These are phyloP conservation scores for Geotrichum macrosporum DNA, from an alignment of 1,139 yeast genomes.

Conservation along the genomic window DNA sequence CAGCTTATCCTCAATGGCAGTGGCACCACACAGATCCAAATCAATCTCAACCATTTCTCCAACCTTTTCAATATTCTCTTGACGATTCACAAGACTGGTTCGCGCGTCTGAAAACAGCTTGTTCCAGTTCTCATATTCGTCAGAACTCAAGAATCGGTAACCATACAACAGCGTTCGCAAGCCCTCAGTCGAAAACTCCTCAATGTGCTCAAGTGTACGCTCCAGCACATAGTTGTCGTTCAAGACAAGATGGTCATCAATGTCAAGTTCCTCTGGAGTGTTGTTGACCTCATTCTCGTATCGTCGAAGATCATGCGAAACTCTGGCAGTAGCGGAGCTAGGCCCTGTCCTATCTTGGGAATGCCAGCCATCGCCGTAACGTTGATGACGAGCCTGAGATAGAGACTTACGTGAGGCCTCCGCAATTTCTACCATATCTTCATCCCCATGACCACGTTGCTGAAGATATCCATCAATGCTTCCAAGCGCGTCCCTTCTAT, in stretches of 20 bases:
- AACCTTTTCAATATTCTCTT: constrained; percentile 59
- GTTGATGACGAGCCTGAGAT: constrained; percentile 50
- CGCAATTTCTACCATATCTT: constrained; percentile 58
- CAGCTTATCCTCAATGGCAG: constrained; percentile 94
- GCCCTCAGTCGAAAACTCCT: constrained; percentile 93
- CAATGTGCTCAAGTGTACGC: constrained; percentile 81
- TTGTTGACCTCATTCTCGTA: constrained; percentile 14
- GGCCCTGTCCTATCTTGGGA: constrained; percentile 18
- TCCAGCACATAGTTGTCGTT: constrained; percentile 79
- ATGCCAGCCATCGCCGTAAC: constrained; percentile 53
- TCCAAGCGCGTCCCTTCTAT: constrained; percentile 31
- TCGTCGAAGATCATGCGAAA: constrained; percentile 21
- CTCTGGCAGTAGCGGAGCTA: constrained; percentile 21
- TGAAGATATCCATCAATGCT: constrained; percentile 55
- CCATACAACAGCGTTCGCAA: constrained; percentile 82
- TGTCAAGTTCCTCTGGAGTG: constrained; percentile 33
- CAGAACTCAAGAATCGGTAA: constrained; percentile 61
- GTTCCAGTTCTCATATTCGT: constrained; percentile 65
- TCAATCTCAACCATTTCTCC: constrained; percentile 69
- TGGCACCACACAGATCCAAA: constrained; percentile 76
- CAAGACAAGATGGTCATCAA: constrained; percentile 58
- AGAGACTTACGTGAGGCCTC: constrained; percentile 58
- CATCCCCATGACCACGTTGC: constrained; percentile 46
- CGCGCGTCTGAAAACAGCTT: constrained; percentile 67
- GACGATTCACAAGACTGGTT: constrained; percentile 65